These are phyloP conservation scores for Didymella arachidicola DNA, from an alignment of 2,329 filamentous ascomycete genomes.

Conservation along the genomic window DNA sequence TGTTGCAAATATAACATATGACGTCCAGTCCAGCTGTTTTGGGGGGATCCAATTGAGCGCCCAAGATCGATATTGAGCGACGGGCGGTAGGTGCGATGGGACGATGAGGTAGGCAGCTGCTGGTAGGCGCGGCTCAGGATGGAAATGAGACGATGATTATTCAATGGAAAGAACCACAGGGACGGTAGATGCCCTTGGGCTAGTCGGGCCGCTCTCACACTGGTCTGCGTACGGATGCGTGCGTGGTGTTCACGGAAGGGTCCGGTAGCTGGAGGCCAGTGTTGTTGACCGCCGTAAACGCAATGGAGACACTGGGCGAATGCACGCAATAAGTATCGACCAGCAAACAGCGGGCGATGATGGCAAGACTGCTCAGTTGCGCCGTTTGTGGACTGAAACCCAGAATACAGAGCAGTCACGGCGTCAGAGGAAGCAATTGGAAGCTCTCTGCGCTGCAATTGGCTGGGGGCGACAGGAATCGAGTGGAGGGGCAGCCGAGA, in stretches of 20 bases:
- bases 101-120: conserved; percentile 15
- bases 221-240: conserved; percentile 22
- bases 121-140: conserved; percentile 18
- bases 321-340: conserved; percentile 7
- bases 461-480: conserved; percentile 23
- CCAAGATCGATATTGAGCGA: conserved; percentile 13
- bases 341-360: conserved; percentile 14
- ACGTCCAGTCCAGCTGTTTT: conserved; percentile 30
- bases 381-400: conserved; percentile 31
- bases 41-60: conserved; percentile 26
- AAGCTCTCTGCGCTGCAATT: conserved; percentile 37
- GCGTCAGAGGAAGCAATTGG: conserved; percentile 40
- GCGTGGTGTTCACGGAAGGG: conserved; percentile 26
- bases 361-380: conserved; percentile 24
- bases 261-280: conserved; percentile 24
- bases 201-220: conserved; percentile 24
- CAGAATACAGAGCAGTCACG: conserved; percentile 33
- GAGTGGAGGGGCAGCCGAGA: conserved; percentile 27
- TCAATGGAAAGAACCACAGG: conserved; percentile 22
- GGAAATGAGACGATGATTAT: conserved; percentile 3
- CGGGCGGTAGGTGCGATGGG: conserved; percentile 6
- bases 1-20: conserved; percentile 12
- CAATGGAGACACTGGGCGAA: conserved; percentile 18
- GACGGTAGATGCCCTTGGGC: conserved; percentile 18
- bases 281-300: conserved; percentile 15